Evolutionary conservation across 2,329 filamentous ascomycete genomes (phyloP), one percentile per base, ranked within the genome.

Genomic region (Botrytis aclada): DNA sequence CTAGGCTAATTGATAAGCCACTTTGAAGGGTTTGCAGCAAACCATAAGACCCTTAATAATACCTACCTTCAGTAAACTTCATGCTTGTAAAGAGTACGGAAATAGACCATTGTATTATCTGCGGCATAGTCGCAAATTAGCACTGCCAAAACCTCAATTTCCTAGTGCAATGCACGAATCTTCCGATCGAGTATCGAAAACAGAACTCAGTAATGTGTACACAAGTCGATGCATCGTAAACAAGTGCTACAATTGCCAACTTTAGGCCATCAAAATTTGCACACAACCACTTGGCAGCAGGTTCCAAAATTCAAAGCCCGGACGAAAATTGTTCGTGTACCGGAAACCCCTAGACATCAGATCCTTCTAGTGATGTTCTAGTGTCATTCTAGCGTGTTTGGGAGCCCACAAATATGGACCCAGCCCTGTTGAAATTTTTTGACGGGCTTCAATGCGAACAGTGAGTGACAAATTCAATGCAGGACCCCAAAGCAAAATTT

Each of bases 341-440:
- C 39, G 37, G 20, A 67, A 60, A 34, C 51, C 66, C n/a, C 66
- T 60, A 34, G 66, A 43, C 37, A 20, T 60, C 51, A 69, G 51
- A 69, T 69, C 29, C n/a, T 69, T 69, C 66, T 69, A 69, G 66
- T 34, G 66, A 25, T 14, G 12, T 69, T 60, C 51, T 69, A 69
- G 66, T 8, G 37, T 5, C 3, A 29, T 60, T 69, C 66, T 69
- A 69, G 66, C 51, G 37, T 8, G 20, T 47, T 22, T 25, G 0
- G 45, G 3, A 47, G 25, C 25, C 45, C 45, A 47, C 45, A 47
- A 25, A 47, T 47, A 12, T 47, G 20, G 45, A 25, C 45, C 45
- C 45, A 47, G 45, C 45, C 45, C 45, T 47, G 45, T 25, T 25
- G 16, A 45, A 16, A 43, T 37, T n/a, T 6, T 22, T 67, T 54